Evolutionary conservation across 2,329 filamentous ascomycete species (phyloP).

Genomic region (Ceratocystis harringtonii): DNA sequence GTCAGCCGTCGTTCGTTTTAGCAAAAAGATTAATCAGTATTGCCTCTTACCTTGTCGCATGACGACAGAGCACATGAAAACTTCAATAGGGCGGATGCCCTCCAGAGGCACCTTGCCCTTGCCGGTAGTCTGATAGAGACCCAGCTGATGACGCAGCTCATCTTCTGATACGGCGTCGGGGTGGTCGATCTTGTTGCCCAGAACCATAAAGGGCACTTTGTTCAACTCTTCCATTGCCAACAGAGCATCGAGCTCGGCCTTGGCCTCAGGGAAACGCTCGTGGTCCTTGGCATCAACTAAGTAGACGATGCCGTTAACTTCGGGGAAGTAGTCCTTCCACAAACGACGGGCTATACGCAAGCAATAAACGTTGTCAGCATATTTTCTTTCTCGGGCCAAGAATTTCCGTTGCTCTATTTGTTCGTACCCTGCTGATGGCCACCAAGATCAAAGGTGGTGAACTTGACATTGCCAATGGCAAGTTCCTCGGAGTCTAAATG

Average conservation of each 20-base stretch:
- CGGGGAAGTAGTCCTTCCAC: constrained; percentile 95
- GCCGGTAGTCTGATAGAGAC: constrained; percentile 88
- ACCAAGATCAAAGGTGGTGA: constrained; percentile 87
- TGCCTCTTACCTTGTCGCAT: constrained; percentile 68
- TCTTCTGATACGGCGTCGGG: constrained; percentile 91
- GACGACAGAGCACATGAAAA: constrained; percentile 98
- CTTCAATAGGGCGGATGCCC: constrained; percentile 85
- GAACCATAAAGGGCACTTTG: constrained; percentile 89
- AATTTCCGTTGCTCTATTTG: not conserved
- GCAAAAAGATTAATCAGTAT: constrained; percentile 5
- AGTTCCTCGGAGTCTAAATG: constrained; percentile 69
- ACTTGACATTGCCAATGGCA: constrained; percentile 81
- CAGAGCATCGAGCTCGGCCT: constrained; percentile 90
- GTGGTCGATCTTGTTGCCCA: constrained; percentile 99
- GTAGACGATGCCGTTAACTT: constrained; percentile 94
- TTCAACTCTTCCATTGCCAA: constrained; percentile 91
- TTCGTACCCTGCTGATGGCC: constrained; percentile 74
- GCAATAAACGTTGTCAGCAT: constrained; percentile 7
- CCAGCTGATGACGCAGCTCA: constrained; percentile 79
- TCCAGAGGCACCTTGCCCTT: constrained; percentile 90
- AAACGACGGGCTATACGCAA: constrained; percentile 57
- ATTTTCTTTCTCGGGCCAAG: not conserved
- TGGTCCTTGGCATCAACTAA: constrained; percentile 95
- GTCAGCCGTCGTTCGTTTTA: constrained; percentile 16
- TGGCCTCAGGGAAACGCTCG: constrained; percentile 85